Evolutionary conservation across 371 early-diverging fungal species (phyloP), one percentile per base, ranked within the genome.

Genomic region (Amoeboradix gromovi): DNA sequence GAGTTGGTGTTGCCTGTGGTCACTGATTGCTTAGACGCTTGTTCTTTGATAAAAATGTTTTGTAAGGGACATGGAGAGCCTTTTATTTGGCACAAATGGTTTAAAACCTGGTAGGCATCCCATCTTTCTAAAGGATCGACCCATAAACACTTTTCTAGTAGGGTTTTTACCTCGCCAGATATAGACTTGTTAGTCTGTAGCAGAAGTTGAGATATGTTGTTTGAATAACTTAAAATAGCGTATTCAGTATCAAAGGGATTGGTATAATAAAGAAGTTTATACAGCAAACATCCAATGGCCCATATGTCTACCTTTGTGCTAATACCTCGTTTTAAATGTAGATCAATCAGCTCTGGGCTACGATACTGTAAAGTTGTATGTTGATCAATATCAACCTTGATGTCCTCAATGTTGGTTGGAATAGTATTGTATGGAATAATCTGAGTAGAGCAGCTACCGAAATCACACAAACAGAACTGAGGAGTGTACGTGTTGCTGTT

Each of bases 321-420:
- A 29, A 93, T 76, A 0, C 89, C 90, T 65, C 78, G 76, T 69
- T 81, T 82, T 77, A 83, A 81, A 76, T 89, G 91, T 69, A 92
- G 76, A 78, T 93, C 92, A 71, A 87, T 79, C 84, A 92, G 84
- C 74, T 93, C 94, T 0, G 94, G 94, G 1, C 92, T 85, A 28
- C 94, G 83, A 74, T 94, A 94, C 75, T 92, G 91, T 30, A 91
- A 76, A 1, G 94, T 94, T 1, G 94, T 92, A 71, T 83, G 83
- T 67, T 82, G 82, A 69, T 86, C 85, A 69, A 92, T 82, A 70
- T 93, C 94, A 28, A 89, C 91, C 69, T 94, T 89, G 30, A 90
- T 68, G n/a, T 72, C 71, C 70, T 84, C 81, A n/a, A 89, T 80
- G 67, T 90, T 86, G 2, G 67, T 31, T 5, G 81, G 79, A 12